These are phyloP conservation scores for Astragalus glycyphyllos DNA, from an alignment of 306 rosid genomes.

Conservation along the genomic window DNA sequence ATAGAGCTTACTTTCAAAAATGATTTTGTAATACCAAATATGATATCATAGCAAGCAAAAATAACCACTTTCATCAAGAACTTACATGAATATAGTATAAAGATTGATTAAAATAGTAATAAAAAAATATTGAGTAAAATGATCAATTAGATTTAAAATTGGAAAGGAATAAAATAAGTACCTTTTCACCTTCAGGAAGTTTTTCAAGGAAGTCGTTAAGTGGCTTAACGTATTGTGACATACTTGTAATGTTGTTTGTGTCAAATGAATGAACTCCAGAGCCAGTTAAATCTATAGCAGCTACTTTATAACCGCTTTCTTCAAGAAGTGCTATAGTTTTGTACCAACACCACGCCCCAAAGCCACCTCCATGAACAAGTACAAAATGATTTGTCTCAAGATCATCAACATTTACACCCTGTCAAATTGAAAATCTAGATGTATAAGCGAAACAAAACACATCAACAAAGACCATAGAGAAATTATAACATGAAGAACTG, in stretches of 20 bases:
- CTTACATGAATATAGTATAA: background rate
- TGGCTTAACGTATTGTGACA: slow-evolving; percentile 89
- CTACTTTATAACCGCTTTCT: slow-evolving; percentile 82
- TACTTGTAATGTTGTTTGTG: slow-evolving; percentile 68
- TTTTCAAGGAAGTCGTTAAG: slow-evolving; percentile 78
- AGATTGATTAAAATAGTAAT: no score
- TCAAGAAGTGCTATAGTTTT: slow-evolving; percentile 95
- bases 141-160: slow-evolving; percentile 1
- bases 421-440: slow-evolving; percentile 36
- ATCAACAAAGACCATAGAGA: slow-evolving; percentile 7
- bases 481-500: slow-evolving; percentile 19
- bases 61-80: background rate
- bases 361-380: slow-evolving; percentile 98
- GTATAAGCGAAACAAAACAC: slow-evolving; percentile 37
- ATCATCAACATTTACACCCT: slow-evolving; percentile 83
- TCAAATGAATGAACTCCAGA: slow-evolving; percentile 88
- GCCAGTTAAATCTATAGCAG: slow-evolving; percentile 92
- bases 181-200: slow-evolving; percentile 83
- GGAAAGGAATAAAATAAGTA: slow-evolving; percentile 39
- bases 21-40: slow-evolving; percentile 13
- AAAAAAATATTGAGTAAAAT: background rate
- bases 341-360: slow-evolving; percentile 99
- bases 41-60: slow-evolving; percentile 6
- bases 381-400: slow-evolving; percentile 87
- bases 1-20: slow-evolving; percentile 13